These are phyloP conservation scores for Pleurotus cornucopiae DNA, from an alignment of 768 basidiomycete genomes.

Conservation along the genomic window DNA sequence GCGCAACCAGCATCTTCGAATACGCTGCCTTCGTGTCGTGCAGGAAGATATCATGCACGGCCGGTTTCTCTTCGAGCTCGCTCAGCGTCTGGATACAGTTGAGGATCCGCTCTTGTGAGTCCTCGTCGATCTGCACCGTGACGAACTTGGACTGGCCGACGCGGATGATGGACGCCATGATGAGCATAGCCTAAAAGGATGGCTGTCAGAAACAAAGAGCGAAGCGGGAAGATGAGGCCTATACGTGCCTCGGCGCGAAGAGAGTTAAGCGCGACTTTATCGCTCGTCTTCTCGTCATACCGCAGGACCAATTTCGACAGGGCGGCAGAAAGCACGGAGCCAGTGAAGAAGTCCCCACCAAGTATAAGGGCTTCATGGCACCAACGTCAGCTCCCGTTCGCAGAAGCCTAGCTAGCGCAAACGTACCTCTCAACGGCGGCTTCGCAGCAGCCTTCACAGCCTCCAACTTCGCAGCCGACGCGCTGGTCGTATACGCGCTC, in stretches of 20 bases:
- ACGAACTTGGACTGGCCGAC: constrained; percentile 97
- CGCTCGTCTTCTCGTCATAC: constrained; percentile 11
- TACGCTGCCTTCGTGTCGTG: constrained; percentile 89
- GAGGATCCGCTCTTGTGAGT: constrained; percentile 75
- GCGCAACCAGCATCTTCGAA: constrained; percentile 91
- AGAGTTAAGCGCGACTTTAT: constrained; percentile 51
- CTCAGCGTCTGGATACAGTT: constrained; percentile 71
- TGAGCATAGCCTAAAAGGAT: constrained; percentile 56
- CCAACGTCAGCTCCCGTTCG: background rate
- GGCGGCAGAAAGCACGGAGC: constrained; percentile 82
- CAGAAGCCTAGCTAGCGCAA: background rate
- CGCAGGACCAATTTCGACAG: constrained; percentile 90
- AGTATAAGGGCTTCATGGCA: constrained; percentile 66
- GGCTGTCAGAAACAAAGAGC: background rate
- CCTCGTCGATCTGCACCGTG: constrained; percentile 94
- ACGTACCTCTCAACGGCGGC: constrained; percentile 80
- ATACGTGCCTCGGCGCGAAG: constrained; percentile 77
- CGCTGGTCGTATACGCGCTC: constrained; percentile 68
- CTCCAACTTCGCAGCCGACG: constrained; percentile 62
- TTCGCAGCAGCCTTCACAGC: constrained; percentile 84
- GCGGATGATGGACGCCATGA: constrained; percentile 96
- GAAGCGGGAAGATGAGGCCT: background rate
- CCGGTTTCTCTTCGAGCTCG: constrained; percentile 55
- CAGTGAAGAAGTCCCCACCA: constrained; percentile 97
- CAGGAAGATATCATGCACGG: constrained; percentile 70